A percentile compares a stretch with the other conserved stretches of the same genome.
phyloP scores from a whole-genome alignment of 164 flowering plant species.

The Vitis cinerea region DNA sequence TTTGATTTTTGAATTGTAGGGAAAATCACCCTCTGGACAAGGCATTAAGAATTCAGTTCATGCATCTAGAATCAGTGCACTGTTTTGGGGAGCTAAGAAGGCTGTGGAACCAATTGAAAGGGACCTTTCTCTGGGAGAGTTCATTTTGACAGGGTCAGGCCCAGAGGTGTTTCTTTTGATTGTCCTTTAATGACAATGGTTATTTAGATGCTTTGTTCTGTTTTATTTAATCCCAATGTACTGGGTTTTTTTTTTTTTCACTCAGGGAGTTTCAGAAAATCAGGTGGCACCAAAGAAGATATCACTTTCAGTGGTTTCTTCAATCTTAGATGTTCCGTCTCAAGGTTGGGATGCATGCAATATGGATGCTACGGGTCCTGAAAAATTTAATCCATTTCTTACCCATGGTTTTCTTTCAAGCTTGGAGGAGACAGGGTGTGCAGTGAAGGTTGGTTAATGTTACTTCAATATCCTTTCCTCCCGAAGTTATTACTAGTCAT shows the following conservation, averaged over 20 bases:
- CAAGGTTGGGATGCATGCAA: conserved; percentile 88
- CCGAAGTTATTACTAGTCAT: not conserved
- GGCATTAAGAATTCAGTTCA: conserved; percentile 9
- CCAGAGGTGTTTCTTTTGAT: conserved; percentile 38
- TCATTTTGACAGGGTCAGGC: conserved; percentile 50
- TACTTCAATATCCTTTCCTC: not conserved
- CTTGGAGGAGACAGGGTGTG: conserved; percentile 79
- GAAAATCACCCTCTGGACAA: conserved; percentile 19
- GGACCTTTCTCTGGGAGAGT: conserved; percentile 51
- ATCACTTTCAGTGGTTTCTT: conserved; percentile 65
- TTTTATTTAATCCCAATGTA: not conserved
- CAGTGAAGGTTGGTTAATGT: conserved; percentile 65
- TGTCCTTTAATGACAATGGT: not conserved
- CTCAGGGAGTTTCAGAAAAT: conserved; percentile 35
- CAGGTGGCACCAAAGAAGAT: conserved; percentile 38
- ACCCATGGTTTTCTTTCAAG: conserved; percentile 84
- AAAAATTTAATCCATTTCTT: conserved; percentile 79
- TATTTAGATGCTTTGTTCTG: not conserved
- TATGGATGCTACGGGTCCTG: conserved; percentile 64
- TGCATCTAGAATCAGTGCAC: conserved; percentile 39
- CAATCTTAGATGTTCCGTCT: conserved; percentile 68
- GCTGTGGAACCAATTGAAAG: conserved; percentile 37
- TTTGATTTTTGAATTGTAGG: conserved; percentile 23
- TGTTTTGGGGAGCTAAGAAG: conserved; percentile 80
- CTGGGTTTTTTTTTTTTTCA: not conserved